A percentile compares a stretch with the other conserved stretches of the same genome.
These are phyloP conservation scores for Colletotrichum tropicicola DNA, from an alignment of 2,329 filamentous ascomycete genomes.

Conservation along the genomic window DNA sequence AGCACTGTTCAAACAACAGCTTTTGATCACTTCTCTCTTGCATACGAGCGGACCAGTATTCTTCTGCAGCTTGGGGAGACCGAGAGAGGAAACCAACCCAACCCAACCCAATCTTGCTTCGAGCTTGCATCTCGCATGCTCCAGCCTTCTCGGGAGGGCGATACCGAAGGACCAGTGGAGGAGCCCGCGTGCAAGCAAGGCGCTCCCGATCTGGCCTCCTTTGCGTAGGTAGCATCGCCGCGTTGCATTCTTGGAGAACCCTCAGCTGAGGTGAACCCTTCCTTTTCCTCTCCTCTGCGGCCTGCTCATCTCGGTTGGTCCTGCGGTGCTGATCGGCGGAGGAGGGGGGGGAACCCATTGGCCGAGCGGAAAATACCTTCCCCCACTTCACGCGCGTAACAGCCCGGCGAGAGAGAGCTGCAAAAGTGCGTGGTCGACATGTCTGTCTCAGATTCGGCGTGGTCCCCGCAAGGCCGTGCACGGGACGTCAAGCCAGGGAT, in stretches of 20 bases:
- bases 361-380: too few relatives aligned
- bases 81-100: not conserved
- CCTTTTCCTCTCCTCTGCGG: not conserved
- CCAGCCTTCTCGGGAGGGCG: too few relatives aligned
- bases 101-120: too few relatives aligned
- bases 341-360: too few relatives aligned
- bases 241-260: not conserved
- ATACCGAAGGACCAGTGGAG: too few relatives aligned
- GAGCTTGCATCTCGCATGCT: too few relatives aligned
- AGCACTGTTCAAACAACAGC: not conserved
- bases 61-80: too few relatives aligned
- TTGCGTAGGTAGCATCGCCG: not conserved
- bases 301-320: not conserved
- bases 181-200: too few relatives aligned
- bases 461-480: not conserved
- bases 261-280: not conserved
- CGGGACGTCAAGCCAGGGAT: not conserved
- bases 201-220: not conserved
- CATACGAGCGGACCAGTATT: too few relatives aligned
- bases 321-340: conserved; percentile 4
- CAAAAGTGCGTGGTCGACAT: not conserved
- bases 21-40: too few relatives aligned
- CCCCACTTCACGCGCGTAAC: conserved; percentile 2
- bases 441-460: conserved; percentile 11
- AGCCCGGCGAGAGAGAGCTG: too few relatives aligned